These are phyloP conservation scores for Vitis rotundifolia DNA, from an alignment of 164 flowering plant species.

Conservation along the genomic window DNA sequence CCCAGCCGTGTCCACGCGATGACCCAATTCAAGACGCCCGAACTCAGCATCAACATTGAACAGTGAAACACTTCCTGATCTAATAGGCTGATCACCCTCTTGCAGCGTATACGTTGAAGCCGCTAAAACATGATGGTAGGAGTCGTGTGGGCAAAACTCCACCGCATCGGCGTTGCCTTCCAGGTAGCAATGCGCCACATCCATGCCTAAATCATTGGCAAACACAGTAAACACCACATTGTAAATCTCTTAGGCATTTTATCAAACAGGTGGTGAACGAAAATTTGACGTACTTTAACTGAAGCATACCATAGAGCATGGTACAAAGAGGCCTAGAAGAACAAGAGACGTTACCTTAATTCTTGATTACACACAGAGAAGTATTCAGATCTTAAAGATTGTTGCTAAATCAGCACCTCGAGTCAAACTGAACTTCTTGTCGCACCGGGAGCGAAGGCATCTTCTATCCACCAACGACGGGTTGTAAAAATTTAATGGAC, in stretches of 20 bases:
- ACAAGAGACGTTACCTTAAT: neutral
- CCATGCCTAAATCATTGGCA: constrained; percentile 39
- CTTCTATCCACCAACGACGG: too few species aligned
- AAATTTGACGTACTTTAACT: neutral
- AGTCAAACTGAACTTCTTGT: too few species aligned
- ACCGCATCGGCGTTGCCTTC: constrained; percentile 93
- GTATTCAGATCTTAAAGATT: too few species aligned
- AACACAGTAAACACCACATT: neutral
- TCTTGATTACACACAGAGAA: too few species aligned
- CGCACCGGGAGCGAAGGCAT: too few species aligned
- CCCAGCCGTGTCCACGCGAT: constrained; percentile 62
- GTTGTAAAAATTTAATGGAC: too few species aligned
- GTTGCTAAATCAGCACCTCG: too few species aligned
- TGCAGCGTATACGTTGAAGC: constrained; percentile 85
- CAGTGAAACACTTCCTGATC: constrained; percentile 76
- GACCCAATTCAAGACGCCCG: constrained; percentile 44
- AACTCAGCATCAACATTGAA: constrained; percentile 59
- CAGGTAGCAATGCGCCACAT: constrained; percentile 61
- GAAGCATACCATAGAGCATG: neutral
- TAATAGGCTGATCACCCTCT: constrained; percentile 69
- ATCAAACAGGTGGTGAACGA: constrained; percentile 26
- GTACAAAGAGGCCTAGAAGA: neutral
- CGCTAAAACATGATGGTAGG: constrained; percentile 59
- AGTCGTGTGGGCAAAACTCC: constrained; percentile 83
- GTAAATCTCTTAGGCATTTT: constrained; percentile 28